These are phyloP conservation scores for Blastobotrys malaysiensis DNA, from an alignment of 1,139 yeast genomes.

Conservation along the genomic window DNA sequence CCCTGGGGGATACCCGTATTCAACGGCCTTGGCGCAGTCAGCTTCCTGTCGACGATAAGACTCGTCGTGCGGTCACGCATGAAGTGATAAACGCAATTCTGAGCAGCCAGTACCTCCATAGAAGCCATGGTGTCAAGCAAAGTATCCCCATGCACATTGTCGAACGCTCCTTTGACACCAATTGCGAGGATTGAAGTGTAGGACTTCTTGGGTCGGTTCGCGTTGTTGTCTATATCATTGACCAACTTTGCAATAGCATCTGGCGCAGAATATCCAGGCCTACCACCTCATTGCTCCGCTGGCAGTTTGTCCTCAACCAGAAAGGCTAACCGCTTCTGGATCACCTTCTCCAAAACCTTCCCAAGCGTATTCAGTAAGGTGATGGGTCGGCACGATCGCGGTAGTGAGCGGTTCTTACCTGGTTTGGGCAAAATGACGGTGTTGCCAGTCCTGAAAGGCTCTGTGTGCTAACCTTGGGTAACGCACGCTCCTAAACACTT, in stretches of 20 bases:
- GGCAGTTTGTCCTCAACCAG: slow-evolving; percentile 6
- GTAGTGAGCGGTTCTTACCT: slow-evolving; percentile 4
- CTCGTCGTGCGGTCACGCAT: slow-evolving; percentile 3
- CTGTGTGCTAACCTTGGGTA: slow-evolving; percentile 4
- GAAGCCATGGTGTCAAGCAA: slow-evolving; percentile 8
- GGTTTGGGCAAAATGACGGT: slow-evolving; percentile 9
- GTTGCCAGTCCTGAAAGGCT: not conserved
- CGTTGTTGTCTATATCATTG: not conserved
- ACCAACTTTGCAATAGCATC: slow-evolving; percentile 12
- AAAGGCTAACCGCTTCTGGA: slow-evolving; percentile 7
- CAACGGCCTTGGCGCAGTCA: not conserved
- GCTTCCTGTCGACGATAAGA: slow-evolving; percentile 6
- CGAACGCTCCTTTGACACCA: slow-evolving; percentile 18
- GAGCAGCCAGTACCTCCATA: slow-evolving; percentile 7
- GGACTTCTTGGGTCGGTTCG: not conserved
- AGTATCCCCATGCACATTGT: slow-evolving; percentile 14
- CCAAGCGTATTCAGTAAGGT: slow-evolving; percentile 13
- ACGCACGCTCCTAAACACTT: too few species aligned
- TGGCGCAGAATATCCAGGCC: slow-evolving; percentile 13
- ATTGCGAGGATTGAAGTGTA: slow-evolving; percentile 9
- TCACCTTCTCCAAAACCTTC: slow-evolving; percentile 14
- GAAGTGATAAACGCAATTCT: slow-evolving; percentile 11
- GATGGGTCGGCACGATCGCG: slow-evolving; percentile 12
- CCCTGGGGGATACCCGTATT: slow-evolving; percentile 20
- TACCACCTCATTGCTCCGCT: slow-evolving; percentile 11